phyloP scores from a whole-genome alignment of 306 rosid species.

The Lathyrus oleraceus region DNA sequence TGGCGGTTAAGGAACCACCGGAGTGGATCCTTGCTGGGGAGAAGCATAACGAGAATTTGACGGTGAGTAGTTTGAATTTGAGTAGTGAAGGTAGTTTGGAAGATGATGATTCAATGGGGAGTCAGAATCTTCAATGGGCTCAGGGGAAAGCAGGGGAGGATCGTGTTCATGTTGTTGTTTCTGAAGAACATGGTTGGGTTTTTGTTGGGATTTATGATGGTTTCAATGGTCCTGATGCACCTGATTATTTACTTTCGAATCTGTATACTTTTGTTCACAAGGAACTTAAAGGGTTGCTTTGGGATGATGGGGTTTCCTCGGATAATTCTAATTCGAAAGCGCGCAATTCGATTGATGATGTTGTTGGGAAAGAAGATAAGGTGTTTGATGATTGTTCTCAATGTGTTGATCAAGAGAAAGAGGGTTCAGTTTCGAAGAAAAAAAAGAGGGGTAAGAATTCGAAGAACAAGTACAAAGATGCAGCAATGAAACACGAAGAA shows the following conservation, averaged over 20 bases:
- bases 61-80: constrained; percentile 74
- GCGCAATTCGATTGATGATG: constrained; percentile 14
- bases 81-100: constrained; percentile 93
- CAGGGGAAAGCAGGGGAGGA: constrained; percentile 99
- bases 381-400: constrained; percentile 55
- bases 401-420: constrained; percentile 61
- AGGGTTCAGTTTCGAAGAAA: constrained; percentile 42
- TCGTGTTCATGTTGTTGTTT: constrained; percentile 92
- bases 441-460: constrained; percentile 43
- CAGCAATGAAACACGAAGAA: constrained; percentile 80
- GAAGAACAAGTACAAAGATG: constrained; percentile 53
- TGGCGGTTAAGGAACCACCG: constrained; percentile 54
- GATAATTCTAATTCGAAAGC: not conserved
- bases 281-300: constrained; percentile 83
- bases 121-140: constrained; percentile 97
- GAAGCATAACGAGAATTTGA: constrained; percentile 77
- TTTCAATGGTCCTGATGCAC: constrained; percentile 97
- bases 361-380: constrained; percentile 39
- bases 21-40: constrained; percentile 68
- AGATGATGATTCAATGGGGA: constrained; percentile 71
- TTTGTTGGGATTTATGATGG: constrained; percentile 98
- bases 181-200: constrained; percentile 98
- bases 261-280: constrained; percentile 70
- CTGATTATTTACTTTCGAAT: constrained; percentile 78
- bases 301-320: constrained; percentile 58